Conservation (phyloP, 2,329 filamentous ascomycete genomes). For the Cladobotryum mycophilum region DNA sequence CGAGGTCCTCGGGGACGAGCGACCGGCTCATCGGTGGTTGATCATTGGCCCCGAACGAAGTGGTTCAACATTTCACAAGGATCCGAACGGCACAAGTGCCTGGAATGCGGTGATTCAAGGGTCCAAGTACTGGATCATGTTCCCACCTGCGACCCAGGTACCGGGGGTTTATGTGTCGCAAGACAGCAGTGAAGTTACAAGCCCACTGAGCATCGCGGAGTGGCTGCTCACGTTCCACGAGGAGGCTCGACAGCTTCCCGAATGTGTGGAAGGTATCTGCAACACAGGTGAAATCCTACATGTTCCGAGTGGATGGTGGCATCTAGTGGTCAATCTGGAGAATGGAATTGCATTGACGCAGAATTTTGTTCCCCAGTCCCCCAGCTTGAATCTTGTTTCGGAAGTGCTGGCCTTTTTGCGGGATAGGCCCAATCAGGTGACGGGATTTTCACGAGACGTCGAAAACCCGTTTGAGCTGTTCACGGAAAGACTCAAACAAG, state of each 20-base stretch:
- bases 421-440: constrained; percentile 79
- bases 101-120: constrained; percentile 93
- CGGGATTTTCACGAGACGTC: constrained; percentile 71
- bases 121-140: constrained; percentile 98
- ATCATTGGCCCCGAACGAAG: constrained; percentile 83
- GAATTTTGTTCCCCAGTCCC: constrained; percentile 77
- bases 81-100: constrained; percentile 66
- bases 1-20: constrained; percentile 65
- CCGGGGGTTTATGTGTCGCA: constrained; percentile 86
- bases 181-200: constrained; percentile 89
- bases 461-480: constrained; percentile 71
- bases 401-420: constrained; percentile 74
- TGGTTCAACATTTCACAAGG: constrained; percentile 92
- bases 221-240: constrained; percentile 88
- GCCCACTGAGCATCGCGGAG: constrained; percentile 91
- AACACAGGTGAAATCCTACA: constrained; percentile 78
- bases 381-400: constrained; percentile 50
- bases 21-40: constrained; percentile 86
- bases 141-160: constrained; percentile 70
- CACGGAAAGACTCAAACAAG: constrained; percentile 55
- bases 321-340: constrained; percentile 86
- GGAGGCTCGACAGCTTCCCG: constrained; percentile 67
- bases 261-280: constrained; percentile 83
- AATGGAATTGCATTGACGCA: constrained; percentile 84
- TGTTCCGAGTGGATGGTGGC: constrained; percentile 94